phyloP scores from a whole-genome alignment of 352 stramenopile genomes.

The Phytophthora chlamydospora region DNA sequence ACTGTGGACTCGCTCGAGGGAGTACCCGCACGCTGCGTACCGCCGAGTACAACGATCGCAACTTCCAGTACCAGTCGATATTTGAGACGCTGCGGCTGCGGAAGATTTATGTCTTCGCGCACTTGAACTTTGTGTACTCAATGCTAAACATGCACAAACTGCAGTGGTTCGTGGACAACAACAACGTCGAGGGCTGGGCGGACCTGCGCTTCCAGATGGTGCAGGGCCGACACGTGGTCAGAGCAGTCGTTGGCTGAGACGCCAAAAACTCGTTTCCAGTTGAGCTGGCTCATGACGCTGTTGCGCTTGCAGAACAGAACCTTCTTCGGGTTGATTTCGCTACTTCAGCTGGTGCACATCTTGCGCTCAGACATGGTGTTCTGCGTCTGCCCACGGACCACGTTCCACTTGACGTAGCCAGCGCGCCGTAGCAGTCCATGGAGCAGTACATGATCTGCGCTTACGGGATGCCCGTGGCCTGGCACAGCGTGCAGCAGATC shows the following conservation, averaged over 20 bases:
- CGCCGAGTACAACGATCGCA: constrained; percentile 99
- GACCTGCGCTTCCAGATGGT: constrained; percentile 99
- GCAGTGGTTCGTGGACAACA: constrained; percentile 98
- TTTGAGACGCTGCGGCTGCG: constrained; percentile 85
- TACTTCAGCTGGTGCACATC: constrained; percentile 61
- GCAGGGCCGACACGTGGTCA: constrained; percentile 83
- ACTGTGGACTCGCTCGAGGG: constrained; percentile 99
- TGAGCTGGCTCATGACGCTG: constrained; percentile 36
- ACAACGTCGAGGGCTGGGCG: constrained; percentile 96
- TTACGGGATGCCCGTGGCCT: constrained; percentile 66
- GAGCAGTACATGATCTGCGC: constrained; percentile 76
- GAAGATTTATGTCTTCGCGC: constrained; percentile 95
- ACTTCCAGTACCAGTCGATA: constrained; percentile 98
- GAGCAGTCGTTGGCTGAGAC: constrained; percentile 68
- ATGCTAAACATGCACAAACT: constrained; percentile 99
- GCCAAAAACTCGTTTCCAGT: constrained; percentile 53
- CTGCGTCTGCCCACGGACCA: constrained; percentile 73
- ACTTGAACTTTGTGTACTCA: constrained; percentile 99
- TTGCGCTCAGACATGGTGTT: constrained; percentile 71
- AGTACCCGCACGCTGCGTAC: constrained; percentile 99
- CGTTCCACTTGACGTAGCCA: constrained; percentile 61
- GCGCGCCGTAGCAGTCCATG: constrained; percentile 80
- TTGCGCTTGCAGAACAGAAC: constrained; percentile 71
- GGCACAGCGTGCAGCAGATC: constrained; percentile 75
- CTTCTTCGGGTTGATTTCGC: constrained; percentile 74